Evolutionary conservation across 768 basidiomycete genomes (phyloP), one percentile per base, ranked within the genome.

Genomic region (Kwoniella sp.): DNA sequence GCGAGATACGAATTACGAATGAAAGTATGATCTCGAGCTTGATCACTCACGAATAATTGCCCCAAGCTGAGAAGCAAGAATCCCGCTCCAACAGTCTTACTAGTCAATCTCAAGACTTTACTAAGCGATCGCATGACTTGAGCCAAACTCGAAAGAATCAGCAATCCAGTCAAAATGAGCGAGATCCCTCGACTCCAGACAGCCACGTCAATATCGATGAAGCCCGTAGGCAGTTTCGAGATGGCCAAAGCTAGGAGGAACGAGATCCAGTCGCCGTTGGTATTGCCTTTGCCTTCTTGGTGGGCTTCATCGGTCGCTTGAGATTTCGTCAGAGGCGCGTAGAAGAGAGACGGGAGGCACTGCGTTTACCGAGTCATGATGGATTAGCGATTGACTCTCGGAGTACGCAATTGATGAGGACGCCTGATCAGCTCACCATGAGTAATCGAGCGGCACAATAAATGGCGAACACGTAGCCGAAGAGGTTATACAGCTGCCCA

Each of bases 191-290:
- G 59, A 44, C 64, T 65, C 74, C 77, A 78, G 2, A 71, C 55
- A 1, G 67, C 64, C 7, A 77, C 76, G 57, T 79, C 77, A 21
- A 73, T 65, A 40, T 76, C 68, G 37, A 70, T 62, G 9, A 63
- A 49, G 10, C 64, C 69, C 19, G 60, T 74, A 0, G 78, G 78
- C 15, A 79, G 46, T 10, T 75, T 71, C 50, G 68, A 73, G 22
- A 79, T 54, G 2, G 66, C 72, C 30, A 73, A 60, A 21, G 77
- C 78, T 44, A 79, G 69, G 21, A 74, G 64, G 67, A 75, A 78
- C 6, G 77, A 78, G n/a, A 79, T 79, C 78, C 78, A 79, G 57
- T 79, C 78, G 17, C 77, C 77, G 46, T 78, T 79, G 33, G 76
- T 72, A 44, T 74, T 77, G 17, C 73, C 77, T 57, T 75, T 74